These are phyloP conservation scores for Pythium folliculosum DNA, from an alignment of 352 stramenopile species.

Conservation along the genomic window DNA sequence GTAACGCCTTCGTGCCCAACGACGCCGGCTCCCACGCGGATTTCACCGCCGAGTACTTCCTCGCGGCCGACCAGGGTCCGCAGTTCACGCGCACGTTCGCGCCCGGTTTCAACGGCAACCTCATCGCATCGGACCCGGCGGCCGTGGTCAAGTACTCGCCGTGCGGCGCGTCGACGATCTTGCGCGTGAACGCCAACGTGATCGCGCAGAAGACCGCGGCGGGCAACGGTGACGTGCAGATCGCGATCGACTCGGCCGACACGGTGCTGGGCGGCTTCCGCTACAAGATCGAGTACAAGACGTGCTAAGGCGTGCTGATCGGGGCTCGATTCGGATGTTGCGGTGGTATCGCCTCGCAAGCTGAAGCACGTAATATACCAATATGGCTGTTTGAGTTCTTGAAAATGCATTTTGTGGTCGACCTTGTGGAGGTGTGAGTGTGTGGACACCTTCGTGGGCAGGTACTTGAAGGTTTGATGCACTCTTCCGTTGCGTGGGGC, in stretches of 20 bases:
- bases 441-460: no score
- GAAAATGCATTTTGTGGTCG: no score
- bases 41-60: slow-evolving; percentile 56
- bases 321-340: no score
- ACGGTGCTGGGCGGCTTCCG: slow-evolving; percentile 42
- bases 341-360: no score
- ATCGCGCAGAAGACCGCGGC: slow-evolving; percentile 36
- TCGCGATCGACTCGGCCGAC: slow-evolving; percentile 51
- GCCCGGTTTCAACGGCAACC: background rate
- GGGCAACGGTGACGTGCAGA: slow-evolving; percentile 38
- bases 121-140: slow-evolving; percentile 34
- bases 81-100: slow-evolving; percentile 14
- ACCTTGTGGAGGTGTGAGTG: no score
- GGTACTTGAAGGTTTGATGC: no score
- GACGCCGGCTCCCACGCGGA: slow-evolving; percentile 34
- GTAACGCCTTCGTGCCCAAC: slow-evolving; percentile 41
- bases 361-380: no score
- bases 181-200: slow-evolving; percentile 49
- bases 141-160: slow-evolving; percentile 46
- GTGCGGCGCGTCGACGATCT: slow-evolving; percentile 47
- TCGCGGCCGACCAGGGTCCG: slow-evolving; percentile 43
- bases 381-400: no score
- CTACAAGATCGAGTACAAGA: slow-evolving; percentile 41
- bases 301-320: slow-evolving; percentile 8
- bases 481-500: no score